Evolutionary conservation across 192 early-diverging fungal genomes (phyloP).

Genomic region (Coemansia sp.): DNA sequence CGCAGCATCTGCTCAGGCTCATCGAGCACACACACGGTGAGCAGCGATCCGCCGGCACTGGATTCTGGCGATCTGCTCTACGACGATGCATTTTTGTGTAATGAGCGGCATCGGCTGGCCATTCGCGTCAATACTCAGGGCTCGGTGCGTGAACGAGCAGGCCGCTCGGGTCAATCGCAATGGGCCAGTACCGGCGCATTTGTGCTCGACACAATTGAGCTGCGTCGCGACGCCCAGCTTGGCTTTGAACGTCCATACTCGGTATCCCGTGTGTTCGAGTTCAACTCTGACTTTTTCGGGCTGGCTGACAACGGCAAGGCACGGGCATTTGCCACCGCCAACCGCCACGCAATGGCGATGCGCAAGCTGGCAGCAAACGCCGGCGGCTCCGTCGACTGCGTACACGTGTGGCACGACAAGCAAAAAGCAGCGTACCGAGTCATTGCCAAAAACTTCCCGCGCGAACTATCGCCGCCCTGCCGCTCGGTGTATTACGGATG

Average conservation of each 20-base stretch:
- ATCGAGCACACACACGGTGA: slow-evolving; percentile 1
- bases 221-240: slow-evolving; percentile 23
- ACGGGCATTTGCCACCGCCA: slow-evolving; percentile 23
- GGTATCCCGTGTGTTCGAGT: slow-evolving; percentile 30
- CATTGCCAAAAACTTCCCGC: slow-evolving; percentile 37
- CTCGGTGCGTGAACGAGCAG: slow-evolving; percentile 16
- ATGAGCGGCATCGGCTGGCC: slow-evolving; percentile 42
- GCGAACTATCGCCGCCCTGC: slow-evolving; percentile 37
- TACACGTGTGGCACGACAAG: slow-evolving; percentile 51
- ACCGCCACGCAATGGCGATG: slow-evolving; percentile 25
- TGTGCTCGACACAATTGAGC: slow-evolving; percentile 19
- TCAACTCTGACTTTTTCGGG: slow-evolving; percentile 46
- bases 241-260: slow-evolving; percentile 33
- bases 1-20: slow-evolving; percentile 45
- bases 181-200: slow-evolving; percentile 39
- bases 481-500: slow-evolving; percentile 47
- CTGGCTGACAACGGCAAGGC: slow-evolving; percentile 41
- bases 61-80: slow-evolving; percentile 35
- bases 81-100: slow-evolving; percentile 45
- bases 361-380: slow-evolving; percentile 18
- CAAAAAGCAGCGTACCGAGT: slow-evolving; percentile 52
- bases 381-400: slow-evolving; percentile 27
- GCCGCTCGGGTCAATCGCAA: slow-evolving; percentile 26
- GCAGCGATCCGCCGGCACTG: slow-evolving; percentile 3
- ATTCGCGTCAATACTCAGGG: slow-evolving; percentile 19